phyloP scores from a whole-genome alignment of 306 rosid genomes.

The Arachis hypogaea region DNA sequence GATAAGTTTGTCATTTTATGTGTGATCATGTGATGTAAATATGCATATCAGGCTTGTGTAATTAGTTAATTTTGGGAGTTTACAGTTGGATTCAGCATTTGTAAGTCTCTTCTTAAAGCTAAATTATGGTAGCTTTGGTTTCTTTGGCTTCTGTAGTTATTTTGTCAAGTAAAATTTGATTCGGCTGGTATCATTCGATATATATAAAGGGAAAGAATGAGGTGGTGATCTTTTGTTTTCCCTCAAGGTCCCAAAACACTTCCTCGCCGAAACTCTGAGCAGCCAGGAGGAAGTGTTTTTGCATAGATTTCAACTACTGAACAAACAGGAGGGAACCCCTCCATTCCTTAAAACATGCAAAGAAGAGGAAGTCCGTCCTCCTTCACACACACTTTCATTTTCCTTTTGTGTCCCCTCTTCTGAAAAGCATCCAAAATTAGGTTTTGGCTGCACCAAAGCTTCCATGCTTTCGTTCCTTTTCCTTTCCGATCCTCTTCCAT shows the following conservation, averaged over 20 bases:
- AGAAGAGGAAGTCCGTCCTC: background rate
- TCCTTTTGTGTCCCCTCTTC: background rate
- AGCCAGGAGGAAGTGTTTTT: background rate
- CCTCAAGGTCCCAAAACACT: background rate
- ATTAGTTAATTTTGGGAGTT: background rate
- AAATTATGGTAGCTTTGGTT: background rate
- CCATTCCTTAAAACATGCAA: background rate
- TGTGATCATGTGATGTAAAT: background rate
- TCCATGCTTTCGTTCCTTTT: no score
- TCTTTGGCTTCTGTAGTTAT: background rate
- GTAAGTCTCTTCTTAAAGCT: background rate
- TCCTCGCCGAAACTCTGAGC: background rate
- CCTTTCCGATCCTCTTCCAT: no score
- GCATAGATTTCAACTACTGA: background rate
- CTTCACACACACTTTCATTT: background rate
- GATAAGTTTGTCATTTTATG: background rate
- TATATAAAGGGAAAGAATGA: background rate
- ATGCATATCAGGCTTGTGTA: background rate
- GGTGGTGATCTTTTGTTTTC: background rate
- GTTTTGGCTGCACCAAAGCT: background rate
- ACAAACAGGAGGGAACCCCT: background rate
- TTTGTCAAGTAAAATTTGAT: conserved; percentile 3
- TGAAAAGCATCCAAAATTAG: background rate
- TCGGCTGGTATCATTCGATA: background rate
- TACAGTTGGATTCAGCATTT: background rate